phyloP scores from a whole-genome alignment of 371 early-diverging fungal species.

The Syncephalis plumigaleata region DNA sequence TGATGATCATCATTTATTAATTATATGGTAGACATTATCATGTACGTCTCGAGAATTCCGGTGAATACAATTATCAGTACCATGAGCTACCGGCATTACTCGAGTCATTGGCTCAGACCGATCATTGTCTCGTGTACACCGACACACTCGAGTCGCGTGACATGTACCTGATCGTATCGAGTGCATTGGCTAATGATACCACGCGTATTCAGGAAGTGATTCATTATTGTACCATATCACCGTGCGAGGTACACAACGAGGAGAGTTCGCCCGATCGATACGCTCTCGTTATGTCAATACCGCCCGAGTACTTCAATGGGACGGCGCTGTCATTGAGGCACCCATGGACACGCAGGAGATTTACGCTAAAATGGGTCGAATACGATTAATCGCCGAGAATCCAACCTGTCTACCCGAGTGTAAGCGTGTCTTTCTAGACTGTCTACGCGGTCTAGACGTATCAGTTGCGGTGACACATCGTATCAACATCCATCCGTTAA shows the following conservation, averaged over 20 bases:
- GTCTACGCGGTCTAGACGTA: too few species aligned
- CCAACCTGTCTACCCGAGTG: slow-evolving; percentile 20
- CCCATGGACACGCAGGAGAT: neutral
- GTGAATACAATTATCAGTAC: neutral
- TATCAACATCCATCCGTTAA: too few species aligned
- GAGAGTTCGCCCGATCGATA: neutral
- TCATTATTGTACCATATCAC: slow-evolving; percentile 10
- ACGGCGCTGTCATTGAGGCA: neutral
- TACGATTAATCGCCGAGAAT: slow-evolving; percentile 45
- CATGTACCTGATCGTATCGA: slow-evolving; percentile 35
- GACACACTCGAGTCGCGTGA: slow-evolving; percentile 40
- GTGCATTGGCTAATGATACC: slow-evolving; percentile 12
- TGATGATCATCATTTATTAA: too few species aligned
- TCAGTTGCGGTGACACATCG: too few species aligned
- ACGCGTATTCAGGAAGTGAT: slow-evolving; percentile 10
- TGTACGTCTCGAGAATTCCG: neutral
- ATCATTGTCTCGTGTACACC: slow-evolving; percentile 49
- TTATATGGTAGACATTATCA: neutral
- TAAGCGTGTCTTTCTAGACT: slow-evolving; percentile 12
- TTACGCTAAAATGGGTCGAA: slow-evolving; percentile 26
- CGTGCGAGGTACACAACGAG: neutral
- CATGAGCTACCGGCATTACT: neutral
- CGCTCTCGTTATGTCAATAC: neutral
- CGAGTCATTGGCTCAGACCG: neutral
- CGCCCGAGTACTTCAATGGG: slow-evolving; percentile 4